A percentile compares a stretch with the other conserved stretches of the same genome.
phyloP scores from a whole-genome alignment of 2,329 filamentous ascomycete genomes.

The Monilinia laxa region DNA sequence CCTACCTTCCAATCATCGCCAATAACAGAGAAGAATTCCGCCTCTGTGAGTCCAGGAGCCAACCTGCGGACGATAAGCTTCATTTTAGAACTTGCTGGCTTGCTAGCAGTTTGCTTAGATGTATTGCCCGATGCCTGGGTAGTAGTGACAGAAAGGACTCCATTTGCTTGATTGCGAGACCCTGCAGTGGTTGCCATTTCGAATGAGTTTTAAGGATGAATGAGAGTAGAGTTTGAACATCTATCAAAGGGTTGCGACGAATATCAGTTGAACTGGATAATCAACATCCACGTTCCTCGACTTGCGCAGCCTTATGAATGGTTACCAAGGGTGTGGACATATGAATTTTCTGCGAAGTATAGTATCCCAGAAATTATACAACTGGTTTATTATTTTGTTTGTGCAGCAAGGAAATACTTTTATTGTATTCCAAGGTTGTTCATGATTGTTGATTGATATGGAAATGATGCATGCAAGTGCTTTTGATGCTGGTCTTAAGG shows the following conservation, averaged over 20 bases:
- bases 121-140: slow-evolving; percentile 47
- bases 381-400: background rate
- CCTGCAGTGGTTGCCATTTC: slow-evolving; percentile 32
- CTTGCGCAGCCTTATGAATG: background rate
- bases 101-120: slow-evolving; percentile 45
- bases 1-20: slow-evolving; percentile 80
- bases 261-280: background rate
- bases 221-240: slow-evolving; percentile 20
- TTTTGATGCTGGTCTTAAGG: background rate
- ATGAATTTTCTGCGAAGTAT: background rate
- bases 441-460: background rate
- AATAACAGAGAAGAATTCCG: slow-evolving; percentile 70
- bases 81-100: slow-evolving; percentile 56
- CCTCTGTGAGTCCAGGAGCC: slow-evolving; percentile 78
- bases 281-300: background rate
- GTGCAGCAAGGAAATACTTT: background rate
- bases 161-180: slow-evolving; percentile 47
- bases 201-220: background rate
- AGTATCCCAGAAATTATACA: background rate
- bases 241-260: background rate
- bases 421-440: background rate
- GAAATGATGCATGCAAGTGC: background rate
- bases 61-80: slow-evolving; percentile 85
- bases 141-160: slow-evolving; percentile 52
- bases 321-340: background rate